phyloP scores from a whole-genome alignment of 192 early-diverging fungal genomes.

The Nowakowskiella sp. region DNA sequence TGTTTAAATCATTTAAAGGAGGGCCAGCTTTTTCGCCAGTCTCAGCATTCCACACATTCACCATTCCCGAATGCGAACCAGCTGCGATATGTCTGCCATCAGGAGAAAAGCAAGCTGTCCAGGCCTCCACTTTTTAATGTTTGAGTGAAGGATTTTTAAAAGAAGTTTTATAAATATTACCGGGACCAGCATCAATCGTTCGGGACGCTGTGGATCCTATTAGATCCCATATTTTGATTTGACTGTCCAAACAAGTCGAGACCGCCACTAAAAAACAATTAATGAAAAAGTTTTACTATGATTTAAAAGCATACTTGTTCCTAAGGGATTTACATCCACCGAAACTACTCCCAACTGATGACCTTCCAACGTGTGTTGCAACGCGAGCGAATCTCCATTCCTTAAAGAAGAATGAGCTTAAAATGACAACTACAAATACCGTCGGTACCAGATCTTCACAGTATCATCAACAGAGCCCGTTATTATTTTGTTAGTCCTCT shows the following conservation, averaged over 20 bases:
- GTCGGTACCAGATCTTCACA: constrained; percentile 68
- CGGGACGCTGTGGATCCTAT: constrained; percentile 38
- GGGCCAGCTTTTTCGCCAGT: constrained; percentile 54
- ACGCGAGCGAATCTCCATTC: constrained; percentile 49
- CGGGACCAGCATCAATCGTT: constrained; percentile 57
- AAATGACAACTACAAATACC: not conserved
- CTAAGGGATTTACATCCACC: constrained; percentile 52
- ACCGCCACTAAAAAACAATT: constrained; percentile 41
- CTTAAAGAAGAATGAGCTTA: constrained; percentile 20
- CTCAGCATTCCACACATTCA: constrained; percentile 65
- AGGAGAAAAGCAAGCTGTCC: constrained; percentile 64
- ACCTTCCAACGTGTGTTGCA: constrained; percentile 53
- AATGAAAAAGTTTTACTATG: not conserved
- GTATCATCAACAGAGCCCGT: constrained; percentile 73
- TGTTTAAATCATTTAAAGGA: constrained; percentile 40
- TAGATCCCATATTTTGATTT: constrained; percentile 73
- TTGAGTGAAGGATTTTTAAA: not conserved
- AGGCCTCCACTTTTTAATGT: constrained; percentile 54
- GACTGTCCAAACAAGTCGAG: constrained; percentile 70
- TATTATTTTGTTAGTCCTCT: constrained; percentile 52
- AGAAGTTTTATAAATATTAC: constrained; percentile 31
- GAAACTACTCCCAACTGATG: constrained; percentile 74
- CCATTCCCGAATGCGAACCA: constrained; percentile 62
- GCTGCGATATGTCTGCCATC: constrained; percentile 64
- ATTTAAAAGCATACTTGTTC: constrained; percentile 28